Evolutionary conservation across 192 early-diverging fungal species (phyloP).

Genomic region (Mortierella hygrophila): DNA sequence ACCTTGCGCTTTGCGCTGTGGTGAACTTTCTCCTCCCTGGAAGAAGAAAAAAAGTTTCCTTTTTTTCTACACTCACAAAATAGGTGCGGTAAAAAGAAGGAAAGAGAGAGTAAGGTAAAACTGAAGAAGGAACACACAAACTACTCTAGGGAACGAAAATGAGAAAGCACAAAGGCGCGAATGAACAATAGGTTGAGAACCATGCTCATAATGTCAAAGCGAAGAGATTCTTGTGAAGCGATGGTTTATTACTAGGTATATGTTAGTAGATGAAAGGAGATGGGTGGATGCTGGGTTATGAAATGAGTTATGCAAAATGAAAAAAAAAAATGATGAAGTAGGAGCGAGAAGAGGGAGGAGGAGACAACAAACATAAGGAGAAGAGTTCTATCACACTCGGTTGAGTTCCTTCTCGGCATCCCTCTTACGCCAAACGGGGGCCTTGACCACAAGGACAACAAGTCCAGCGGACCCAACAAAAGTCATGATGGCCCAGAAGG

Average conservation of each 20-base stretch:
- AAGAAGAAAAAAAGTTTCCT: too few relatives aligned
- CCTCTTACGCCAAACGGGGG: conserved; percentile 30
- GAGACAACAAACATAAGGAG: background rate
- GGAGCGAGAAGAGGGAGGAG: background rate
- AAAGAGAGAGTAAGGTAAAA: too few relatives aligned
- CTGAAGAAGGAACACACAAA: too few relatives aligned
- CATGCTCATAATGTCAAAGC: too few relatives aligned
- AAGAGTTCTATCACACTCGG: background rate
- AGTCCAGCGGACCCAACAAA: conserved; percentile 16
- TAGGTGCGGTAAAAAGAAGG: too few relatives aligned
- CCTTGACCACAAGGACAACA: conserved; percentile 25
- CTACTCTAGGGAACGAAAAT: too few relatives aligned
- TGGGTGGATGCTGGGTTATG: background rate
- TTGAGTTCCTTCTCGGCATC: conserved; percentile 35
- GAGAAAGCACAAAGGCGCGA: too few relatives aligned
- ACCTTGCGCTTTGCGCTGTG: too few relatives aligned
- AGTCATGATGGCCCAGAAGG: conserved; percentile 42
- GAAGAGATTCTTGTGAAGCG: too few relatives aligned
- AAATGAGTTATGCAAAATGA: background rate
- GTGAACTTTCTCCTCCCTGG: too few relatives aligned
- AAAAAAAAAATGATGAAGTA: background rate
- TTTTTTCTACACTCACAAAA: too few relatives aligned
- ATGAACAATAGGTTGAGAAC: too few relatives aligned
- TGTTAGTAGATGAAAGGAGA: background rate
- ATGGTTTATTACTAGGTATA: background rate